phyloP scores from a whole-genome alignment of 257 asterid species.

The Asclepias syriaca region DNA sequence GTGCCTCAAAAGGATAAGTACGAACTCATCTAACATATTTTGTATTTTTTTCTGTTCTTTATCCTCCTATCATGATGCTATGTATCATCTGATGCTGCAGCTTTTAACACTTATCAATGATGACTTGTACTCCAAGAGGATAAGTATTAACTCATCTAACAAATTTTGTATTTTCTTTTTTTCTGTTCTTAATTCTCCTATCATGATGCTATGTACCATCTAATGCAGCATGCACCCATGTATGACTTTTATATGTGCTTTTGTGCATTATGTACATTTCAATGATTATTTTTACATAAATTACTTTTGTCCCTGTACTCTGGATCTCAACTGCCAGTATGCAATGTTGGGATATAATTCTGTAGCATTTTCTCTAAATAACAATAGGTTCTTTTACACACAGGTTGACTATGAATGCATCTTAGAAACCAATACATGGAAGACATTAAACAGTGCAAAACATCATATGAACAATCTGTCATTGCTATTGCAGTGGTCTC shows the following conservation, averaged over 20 bases:
- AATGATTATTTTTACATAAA: neutral
- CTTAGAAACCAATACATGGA: slow-evolving; percentile 43
- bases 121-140: neutral
- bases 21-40: neutral
- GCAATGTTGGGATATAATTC: neutral
- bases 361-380: slow-evolving; percentile 4
- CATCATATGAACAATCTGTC: slow-evolving; percentile 56
- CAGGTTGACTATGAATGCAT: slow-evolving; percentile 77
- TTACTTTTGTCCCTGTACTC: too few species aligned
- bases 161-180: neutral
- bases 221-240: neutral
- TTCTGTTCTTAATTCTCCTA: neutral
- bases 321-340: neutral
- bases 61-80: neutral
- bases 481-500: slow-evolving; percentile 75
- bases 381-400: slow-evolving; percentile 2
- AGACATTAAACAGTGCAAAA: slow-evolving; percentile 37
- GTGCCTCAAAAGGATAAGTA: neutral
- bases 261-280: neutral
- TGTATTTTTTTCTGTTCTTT: neutral
- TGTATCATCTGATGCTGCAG: neutral
- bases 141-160: neutral
- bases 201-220: neutral
- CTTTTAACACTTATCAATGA: neutral
- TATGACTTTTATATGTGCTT: neutral